Evolutionary conservation across 257 asterid genomes (phyloP).

Genomic region (Forsythia suspensa): DNA sequence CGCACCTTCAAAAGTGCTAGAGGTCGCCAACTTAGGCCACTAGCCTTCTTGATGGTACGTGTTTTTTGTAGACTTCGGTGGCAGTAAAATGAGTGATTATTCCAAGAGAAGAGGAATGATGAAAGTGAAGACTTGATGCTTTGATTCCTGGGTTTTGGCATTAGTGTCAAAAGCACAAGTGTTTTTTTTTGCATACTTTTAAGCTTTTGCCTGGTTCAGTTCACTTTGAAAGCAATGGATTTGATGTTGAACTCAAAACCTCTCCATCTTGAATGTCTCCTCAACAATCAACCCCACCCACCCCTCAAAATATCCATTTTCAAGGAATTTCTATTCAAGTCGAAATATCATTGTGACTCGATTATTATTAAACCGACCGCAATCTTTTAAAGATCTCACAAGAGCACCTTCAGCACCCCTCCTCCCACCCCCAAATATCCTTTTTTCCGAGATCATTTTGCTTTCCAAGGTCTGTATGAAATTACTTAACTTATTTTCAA

Average conservation of each 20-base stretch:
- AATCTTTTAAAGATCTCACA: too few relatives aligned
- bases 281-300: not conserved
- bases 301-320: not conserved
- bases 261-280: not conserved
- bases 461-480: not conserved
- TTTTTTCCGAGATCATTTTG: too few relatives aligned
- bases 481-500: too few relatives aligned
- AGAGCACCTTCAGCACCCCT: not conserved
- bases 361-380: too few relatives aligned
- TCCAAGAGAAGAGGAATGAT: constrained; percentile 35
- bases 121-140: constrained; percentile 33
- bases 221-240: constrained; percentile 21
- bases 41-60: not conserved
- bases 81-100: constrained; percentile 28
- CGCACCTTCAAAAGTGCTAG: not conserved
- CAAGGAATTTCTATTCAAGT: not conserved
- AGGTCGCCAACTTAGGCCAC: not conserved
- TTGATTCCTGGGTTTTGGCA: constrained; percentile 58
- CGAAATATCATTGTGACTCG: not conserved
- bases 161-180: constrained; percentile 42
- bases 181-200: constrained; percentile 31
- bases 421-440: not conserved
- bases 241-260: not conserved
- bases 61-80: constrained; percentile 16
- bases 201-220: constrained; percentile 54